Evolutionary conservation across 768 basidiomycete species (phyloP).

Genomic region (Clitopilus passeckerianus): DNA sequence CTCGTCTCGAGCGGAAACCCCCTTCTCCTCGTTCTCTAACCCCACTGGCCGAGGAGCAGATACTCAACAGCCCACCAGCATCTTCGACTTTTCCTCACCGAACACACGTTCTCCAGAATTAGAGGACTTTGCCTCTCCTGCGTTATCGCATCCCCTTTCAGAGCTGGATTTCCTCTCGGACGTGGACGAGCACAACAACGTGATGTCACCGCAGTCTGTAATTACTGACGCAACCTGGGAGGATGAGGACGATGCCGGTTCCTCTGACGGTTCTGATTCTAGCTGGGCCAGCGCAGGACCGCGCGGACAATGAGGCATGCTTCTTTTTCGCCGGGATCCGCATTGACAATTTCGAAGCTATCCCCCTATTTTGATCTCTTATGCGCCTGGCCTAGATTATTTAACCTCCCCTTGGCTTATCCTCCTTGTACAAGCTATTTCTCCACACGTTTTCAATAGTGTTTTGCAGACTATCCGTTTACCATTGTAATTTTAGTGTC

Average conservation of each 20-base stretch:
- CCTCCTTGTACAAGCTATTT: background rate
- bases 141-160: background rate
- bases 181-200: slow-evolving; percentile 9
- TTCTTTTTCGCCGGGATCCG: background rate
- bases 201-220: slow-evolving; percentile 11
- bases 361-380: background rate
- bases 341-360: background rate
- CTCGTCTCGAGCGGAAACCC: slow-evolving; percentile 35
- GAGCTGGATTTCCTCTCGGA: slow-evolving; percentile 18
- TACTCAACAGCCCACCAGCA: slow-evolving; percentile 6
- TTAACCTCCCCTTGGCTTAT: background rate
- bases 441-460: background rate
- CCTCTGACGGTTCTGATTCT: slow-evolving; percentile 9
- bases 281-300: slow-evolving; percentile 17
- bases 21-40: slow-evolving; percentile 26
- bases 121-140: background rate
- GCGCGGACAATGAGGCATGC: slow-evolving; percentile 5
- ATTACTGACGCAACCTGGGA: background rate
- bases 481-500: background rate
- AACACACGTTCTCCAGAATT: slow-evolving; percentile 1
- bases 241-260: slow-evolving; percentile 6
- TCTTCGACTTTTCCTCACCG: slow-evolving; percentile 15
- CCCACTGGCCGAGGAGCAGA: slow-evolving; percentile 5
- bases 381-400: background rate
- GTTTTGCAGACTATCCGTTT: background rate